These are phyloP conservation scores for Elongisporangium senticosum DNA, from an alignment of 352 stramenopile species.

Conservation along the genomic window DNA sequence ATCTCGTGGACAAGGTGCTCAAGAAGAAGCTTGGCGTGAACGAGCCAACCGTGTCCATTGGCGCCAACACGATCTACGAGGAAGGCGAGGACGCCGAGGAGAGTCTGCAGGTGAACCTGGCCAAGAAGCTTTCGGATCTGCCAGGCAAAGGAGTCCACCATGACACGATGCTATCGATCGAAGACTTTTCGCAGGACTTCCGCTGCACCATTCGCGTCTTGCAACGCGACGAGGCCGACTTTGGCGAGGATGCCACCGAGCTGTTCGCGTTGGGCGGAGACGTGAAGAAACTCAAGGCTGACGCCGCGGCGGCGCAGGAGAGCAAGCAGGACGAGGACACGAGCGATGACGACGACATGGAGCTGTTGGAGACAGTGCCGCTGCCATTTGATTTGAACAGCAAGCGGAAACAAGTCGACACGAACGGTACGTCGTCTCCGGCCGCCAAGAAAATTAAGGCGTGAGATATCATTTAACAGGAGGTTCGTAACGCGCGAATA, in stretches of 20 bases:
- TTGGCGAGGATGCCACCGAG: conserved; percentile 64
- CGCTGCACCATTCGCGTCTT: conserved; percentile 78
- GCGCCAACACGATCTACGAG: conserved; percentile 90
- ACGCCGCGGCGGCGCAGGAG: conserved; percentile 10
- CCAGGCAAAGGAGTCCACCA: conserved; percentile 91
- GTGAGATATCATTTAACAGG: neutral
- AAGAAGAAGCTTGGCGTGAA: conserved; percentile 89
- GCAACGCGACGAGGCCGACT: conserved; percentile 53
- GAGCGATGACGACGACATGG: conserved; percentile 30
- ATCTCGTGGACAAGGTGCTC: conserved; percentile 77
- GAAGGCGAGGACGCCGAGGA: conserved; percentile 91
- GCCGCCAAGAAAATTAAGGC: neutral
- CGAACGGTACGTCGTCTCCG: neutral
- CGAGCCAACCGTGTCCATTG: conserved; percentile 84
- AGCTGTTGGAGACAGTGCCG: conserved; percentile 17
- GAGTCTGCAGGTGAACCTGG: conserved; percentile 79
- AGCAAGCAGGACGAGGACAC: conserved; percentile 32
- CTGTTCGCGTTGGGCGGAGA: conserved; percentile 76
- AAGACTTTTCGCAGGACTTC: conserved; percentile 96
- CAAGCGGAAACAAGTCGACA: neutral
- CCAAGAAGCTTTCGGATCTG: conserved; percentile 84
- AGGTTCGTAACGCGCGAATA: neutral
- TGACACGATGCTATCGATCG: conserved; percentile 89
- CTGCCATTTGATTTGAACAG: neutral
- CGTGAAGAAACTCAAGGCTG: conserved; percentile 44